Evolutionary conservation across 345 rosid genomes (phyloP), one percentile per base, ranked within the genome.

Genomic region (Melaleuca quinquenervia): DNA sequence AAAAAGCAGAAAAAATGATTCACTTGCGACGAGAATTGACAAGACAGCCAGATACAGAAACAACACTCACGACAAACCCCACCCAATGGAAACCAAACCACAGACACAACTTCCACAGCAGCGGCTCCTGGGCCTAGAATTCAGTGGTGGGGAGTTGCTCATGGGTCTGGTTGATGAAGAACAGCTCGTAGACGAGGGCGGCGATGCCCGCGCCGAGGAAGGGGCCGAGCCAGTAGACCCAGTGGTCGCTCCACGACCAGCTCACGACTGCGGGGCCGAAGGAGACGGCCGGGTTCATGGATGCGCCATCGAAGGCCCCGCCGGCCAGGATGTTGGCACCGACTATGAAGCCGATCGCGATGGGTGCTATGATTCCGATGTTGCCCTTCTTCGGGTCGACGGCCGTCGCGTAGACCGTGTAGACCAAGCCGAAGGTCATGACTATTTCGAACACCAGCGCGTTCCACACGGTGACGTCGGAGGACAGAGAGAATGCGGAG

Each of bases 141-240:
- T 95, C 97, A 48, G 92, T 41, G 80, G 90, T 53, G 18, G 98
- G 96, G 83, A 96, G 95, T 86, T 91, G 93, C 84, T 93, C 98
- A 29, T 96, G 94, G 11, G 91, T 84, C 50, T 89, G 90, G 84
- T 82, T 50, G 29, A 94, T 91, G 92, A 96, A 94, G 90, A 94
- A 82, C 56, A 91, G 32, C 60, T 94, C 93, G 86, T 96, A 96
- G 82, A 94, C 90, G 1, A 93, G 32, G 80, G 95, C 96, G 12
- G 99, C 98, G 70, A 96, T 90, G 53, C 93, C 98, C 80, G 96
- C 89, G 2, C 99, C 99, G 11, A 93, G 13, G 83, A 95, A 91
- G 3, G 98, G 99, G n/a, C 99, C 99, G n/a, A 92, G 91, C 99
- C 99, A 96, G 92, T 96, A 96, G 70, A 95, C 95, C 98, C 99